A percentile compares a stretch with the other conserved stretches of the same genome.
These are phyloP conservation scores for Curvularia sp. DNA, from an alignment of 2,329 filamentous ascomycete species.

Conservation along the genomic window DNA sequence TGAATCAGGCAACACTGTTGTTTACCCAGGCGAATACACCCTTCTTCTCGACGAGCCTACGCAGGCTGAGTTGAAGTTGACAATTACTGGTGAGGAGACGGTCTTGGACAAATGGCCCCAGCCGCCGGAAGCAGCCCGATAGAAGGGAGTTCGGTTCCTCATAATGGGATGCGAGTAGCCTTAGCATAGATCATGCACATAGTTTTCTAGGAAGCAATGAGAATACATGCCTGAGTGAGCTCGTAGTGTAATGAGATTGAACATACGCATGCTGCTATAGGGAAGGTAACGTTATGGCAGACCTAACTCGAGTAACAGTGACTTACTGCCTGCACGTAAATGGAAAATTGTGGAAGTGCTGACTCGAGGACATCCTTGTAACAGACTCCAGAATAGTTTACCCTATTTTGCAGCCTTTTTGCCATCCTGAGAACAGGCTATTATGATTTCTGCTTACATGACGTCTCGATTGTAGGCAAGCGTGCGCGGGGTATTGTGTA, in stretches of 20 bases:
- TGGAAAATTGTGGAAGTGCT: background rate
- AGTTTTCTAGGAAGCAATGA: background rate
- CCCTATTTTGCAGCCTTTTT: background rate
- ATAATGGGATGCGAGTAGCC: too few relatives aligned
- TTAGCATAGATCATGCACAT: background rate
- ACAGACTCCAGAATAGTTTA: background rate
- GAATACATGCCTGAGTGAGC: background rate
- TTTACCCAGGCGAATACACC: slow-evolving; percentile 62
- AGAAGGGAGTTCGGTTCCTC: background rate
- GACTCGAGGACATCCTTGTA: background rate
- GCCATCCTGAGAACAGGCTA: background rate
- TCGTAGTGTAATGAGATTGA: background rate
- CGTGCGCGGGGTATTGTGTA: background rate
- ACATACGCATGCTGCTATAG: background rate
- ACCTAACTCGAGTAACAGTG: too few relatives aligned
- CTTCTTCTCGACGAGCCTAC: slow-evolving; percentile 40
- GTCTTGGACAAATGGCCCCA: slow-evolving; percentile 52
- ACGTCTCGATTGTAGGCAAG: background rate
- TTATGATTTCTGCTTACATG: background rate
- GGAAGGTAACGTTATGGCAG: too few relatives aligned
- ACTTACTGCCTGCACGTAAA: background rate
- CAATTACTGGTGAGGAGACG: slow-evolving; percentile 55
- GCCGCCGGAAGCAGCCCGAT: slow-evolving; percentile 12
- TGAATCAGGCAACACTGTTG: slow-evolving; percentile 58
- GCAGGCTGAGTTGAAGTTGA: slow-evolving; percentile 54